Base-by-base conservation (phyloP, 352 stramenopile genomes). In the Pythium biforme region DNA sequence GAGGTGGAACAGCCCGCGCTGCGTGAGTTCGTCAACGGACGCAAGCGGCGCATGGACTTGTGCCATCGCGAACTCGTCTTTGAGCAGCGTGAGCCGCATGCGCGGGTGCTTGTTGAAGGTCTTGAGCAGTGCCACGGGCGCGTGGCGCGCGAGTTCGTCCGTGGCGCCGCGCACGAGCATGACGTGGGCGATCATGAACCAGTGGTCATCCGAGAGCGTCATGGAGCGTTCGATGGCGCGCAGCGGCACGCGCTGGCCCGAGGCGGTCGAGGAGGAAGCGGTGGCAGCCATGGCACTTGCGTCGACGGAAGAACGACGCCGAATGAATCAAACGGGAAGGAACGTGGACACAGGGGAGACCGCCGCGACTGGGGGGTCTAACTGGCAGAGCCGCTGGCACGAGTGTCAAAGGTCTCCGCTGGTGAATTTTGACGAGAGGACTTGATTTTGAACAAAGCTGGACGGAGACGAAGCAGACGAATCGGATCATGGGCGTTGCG, bases 51-150 rank as follows among this genome's bases (percentile, higher is more conserved):
- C 64, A 25, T 84, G 66, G 12, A 87, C 59, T 57, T 84, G 69
- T 4, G 43, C 77, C 48, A 45, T 76, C 45, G 72, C 74, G 31
- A 77, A 69, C 50, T 75, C 66, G 59, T 73, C 62, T 39, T 71
- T 63, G 33, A 81, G 17, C n/a, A 81, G 33, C 14, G 74, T 59
- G 5, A 62, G 59, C 25, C 76, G 67, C 72, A 86, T 83, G 1
- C 66, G 65, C 1, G 70, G 77, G 56, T 83, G 69, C 11, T 55
- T 64, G 69, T 86, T 83, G 62, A 81, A 81, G 1, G 74, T 75
- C 2, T 51, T 43, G n/a, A 66, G 39, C 5, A 83, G 23, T 11
- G 76, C 74, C 0, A 23, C 10, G 3, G 72, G 68, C 2, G 79
- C 46, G 25, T 66, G 70, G 0, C 26, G 58, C n/a, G 83, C 43